Evolutionary conservation across 2,329 filamentous ascomycete species (phyloP).

Genomic region (Sclerotinia trifoliorum): DNA sequence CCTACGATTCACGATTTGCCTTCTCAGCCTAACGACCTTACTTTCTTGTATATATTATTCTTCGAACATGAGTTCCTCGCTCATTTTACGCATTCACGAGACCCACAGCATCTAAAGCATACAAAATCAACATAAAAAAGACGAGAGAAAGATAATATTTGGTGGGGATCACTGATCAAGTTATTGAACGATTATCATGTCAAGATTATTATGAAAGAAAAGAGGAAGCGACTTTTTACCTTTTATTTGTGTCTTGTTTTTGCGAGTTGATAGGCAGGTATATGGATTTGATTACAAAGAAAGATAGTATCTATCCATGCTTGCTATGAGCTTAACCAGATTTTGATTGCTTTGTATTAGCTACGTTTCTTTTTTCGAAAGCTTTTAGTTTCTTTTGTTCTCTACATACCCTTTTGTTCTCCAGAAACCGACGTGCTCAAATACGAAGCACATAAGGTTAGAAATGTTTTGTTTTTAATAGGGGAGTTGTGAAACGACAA

Average conservation of each 20-base stretch:
- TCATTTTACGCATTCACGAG: constrained; percentile 38
- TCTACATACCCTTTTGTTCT: constrained; percentile 2
- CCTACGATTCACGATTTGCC: constrained; percentile 29
- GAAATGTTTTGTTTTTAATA: constrained; percentile 16
- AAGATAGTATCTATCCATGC: constrained; percentile 18
- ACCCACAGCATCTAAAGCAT: constrained; percentile 19
- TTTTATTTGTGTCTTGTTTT: constrained; percentile 20
- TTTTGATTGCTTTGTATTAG: constrained; percentile 25
- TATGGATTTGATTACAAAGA: constrained; percentile 16
- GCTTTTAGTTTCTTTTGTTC: background rate
- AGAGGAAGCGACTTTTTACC: constrained; percentile 17
- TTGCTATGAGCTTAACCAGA: constrained; percentile 22
- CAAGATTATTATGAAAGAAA: constrained; percentile 23
- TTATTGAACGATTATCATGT: constrained; percentile 24
- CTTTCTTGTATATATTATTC: constrained; percentile 34
- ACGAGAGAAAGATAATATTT: constrained; percentile 5
- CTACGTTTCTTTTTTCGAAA: constrained; percentile 4
- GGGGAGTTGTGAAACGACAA: constrained; percentile 2
- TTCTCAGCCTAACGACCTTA: constrained; percentile 27
- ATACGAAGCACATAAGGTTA: constrained; percentile 7
- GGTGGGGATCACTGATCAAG: constrained; percentile 16
- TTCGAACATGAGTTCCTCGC: constrained; percentile 19
- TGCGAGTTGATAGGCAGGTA: constrained; percentile 6
- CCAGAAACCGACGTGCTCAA: constrained; percentile 9
- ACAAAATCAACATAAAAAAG: constrained; percentile 23